phyloP scores from a whole-genome alignment of 257 asterid genomes.

The Capsicum rhomboideum region DNA sequence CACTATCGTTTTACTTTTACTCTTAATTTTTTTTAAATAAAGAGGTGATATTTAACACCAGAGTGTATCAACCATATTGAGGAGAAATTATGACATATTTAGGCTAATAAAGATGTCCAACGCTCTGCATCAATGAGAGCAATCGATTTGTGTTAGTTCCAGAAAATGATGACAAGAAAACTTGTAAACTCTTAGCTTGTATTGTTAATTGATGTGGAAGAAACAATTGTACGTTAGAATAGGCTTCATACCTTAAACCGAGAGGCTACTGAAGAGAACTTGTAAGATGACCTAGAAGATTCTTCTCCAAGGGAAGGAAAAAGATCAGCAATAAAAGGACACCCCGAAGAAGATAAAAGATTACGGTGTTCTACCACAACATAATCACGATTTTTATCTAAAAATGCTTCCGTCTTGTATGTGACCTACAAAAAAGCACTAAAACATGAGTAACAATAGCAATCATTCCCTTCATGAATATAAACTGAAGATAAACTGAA shows the following conservation, averaged over 20 bases:
- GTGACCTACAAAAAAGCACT: constrained; percentile 55
- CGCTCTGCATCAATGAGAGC: not conserved
- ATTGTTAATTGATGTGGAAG: not conserved
- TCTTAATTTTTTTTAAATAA: not conserved
- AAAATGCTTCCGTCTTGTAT: constrained; percentile 78
- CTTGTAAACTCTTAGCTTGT: not conserved
- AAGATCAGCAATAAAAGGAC: constrained; percentile 69
- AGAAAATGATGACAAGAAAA: not conserved
- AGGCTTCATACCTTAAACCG: constrained; percentile 72
- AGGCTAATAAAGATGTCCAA: not conserved
- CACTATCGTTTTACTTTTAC: not conserved
- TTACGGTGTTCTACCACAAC: constrained; percentile 96
- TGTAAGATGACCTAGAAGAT: constrained; percentile 90
- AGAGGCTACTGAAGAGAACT: constrained; percentile 95
- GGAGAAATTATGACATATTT: not conserved
- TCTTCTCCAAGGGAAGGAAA: constrained; percentile 88
- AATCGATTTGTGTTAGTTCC: not conserved
- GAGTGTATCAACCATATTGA: not conserved
- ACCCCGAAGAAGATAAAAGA: constrained; percentile 76
- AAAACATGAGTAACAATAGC: constrained; percentile 11
- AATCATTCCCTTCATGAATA: not conserved
- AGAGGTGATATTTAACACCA: not conserved
- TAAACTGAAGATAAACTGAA: not conserved
- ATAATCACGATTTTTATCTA: constrained; percentile 96
- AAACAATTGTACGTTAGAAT: not conserved